Evolutionary conservation across 768 basidiomycete species (phyloP), one percentile per base, ranked within the genome.

Genomic region (Serendipita vermifera): DNA sequence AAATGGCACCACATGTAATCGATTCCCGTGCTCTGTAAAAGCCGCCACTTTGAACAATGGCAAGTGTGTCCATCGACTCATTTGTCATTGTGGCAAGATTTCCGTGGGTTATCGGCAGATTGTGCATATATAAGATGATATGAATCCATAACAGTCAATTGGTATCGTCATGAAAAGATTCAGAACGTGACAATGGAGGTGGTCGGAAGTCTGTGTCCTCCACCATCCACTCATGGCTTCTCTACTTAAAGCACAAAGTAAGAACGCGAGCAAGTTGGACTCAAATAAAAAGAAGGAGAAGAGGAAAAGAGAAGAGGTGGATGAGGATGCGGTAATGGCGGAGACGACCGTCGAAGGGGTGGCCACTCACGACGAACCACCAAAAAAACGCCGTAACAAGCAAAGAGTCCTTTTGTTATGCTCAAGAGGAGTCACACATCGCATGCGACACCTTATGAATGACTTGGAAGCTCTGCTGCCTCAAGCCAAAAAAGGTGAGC

Each of bases 361-460:
- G 55, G 27, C 15, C n/a, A n/a, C n/a, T n/a, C n/a, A 29, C 22
- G 55, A 57, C n/a, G 43, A 27, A 29, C 51, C 41, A 24, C 6
- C 54, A 40, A 81, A 78, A 65, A 75, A 71, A 67, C 81, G 80
- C 71, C 82, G 80, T 68, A 93, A 97, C 74, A 96, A 91, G 77
- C 94, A 99, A 74, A 81, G 93, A 60, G 93, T 97, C 4, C 73
- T 99, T 55, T 67, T 98, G 63, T 79, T 97, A 51, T 90, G 87
- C 38, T 98, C 94, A 51, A 77, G 96, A 57, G 96, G 96, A 54
- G 78, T 97, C 56, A 97, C 91, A 17, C 87, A 93, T 69, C 80
- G 96, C 26, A 97, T 97, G 92, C 74, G 96, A 60, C 96, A 99
- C 69, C 74, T 99, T 58, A 92, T 97, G 90, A 87, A 83, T 62